Base-by-base conservation (phyloP, 1,284 basidiomycete genomes). In the Melanopsichium pennsylvanicum region DNA sequence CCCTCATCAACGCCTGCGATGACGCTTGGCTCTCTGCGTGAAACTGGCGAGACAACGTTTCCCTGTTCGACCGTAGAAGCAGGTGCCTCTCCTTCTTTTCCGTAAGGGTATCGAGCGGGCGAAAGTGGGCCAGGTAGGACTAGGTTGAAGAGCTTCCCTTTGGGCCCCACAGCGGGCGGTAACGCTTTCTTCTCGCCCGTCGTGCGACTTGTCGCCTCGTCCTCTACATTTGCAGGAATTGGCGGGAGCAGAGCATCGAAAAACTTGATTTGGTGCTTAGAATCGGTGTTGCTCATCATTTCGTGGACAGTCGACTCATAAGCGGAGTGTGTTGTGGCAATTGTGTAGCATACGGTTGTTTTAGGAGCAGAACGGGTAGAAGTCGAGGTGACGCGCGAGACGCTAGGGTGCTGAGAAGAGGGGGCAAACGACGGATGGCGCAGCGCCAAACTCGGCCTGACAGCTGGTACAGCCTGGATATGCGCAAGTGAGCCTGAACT, bases 81-180 rank as follows among this genome's bases (percentile, higher is more conserved):
- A 15, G 27, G 8, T 13, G 27, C 27, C 8, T 29, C 27, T 2
- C 58, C 63, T 44, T 71, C 63, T 31, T 55, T n/a, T 1, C 68
- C 68, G 15, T 67, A 71, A 8, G 68, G 68, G 44, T 46, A 71
- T 11, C 68, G 21, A 21, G 63, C 62, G 16, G 68, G 68, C 16
- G 55, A 59, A 11, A 71, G 46, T 2, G 68, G 68, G 8, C 45
- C 47, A 4, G 68, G 68, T 16, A 71, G 27, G 0, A 71, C 63
- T 2, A 71, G 26, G 18, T 62, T 67, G 13, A 71, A 46, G 40
- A 59, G 10, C 19, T 68, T 71, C n/a, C 68, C 68, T 34, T 71
- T 71, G 1, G 64, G 63, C 5, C 68, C 68, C 0, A 63, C 40
- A 16, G 56, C 59, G 9, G 55, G 44, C 7, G 58, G 44, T 13